Evolutionary conservation across 1,284 basidiomycete species (phyloP).

Genomic region (Tilletia horrida): DNA sequence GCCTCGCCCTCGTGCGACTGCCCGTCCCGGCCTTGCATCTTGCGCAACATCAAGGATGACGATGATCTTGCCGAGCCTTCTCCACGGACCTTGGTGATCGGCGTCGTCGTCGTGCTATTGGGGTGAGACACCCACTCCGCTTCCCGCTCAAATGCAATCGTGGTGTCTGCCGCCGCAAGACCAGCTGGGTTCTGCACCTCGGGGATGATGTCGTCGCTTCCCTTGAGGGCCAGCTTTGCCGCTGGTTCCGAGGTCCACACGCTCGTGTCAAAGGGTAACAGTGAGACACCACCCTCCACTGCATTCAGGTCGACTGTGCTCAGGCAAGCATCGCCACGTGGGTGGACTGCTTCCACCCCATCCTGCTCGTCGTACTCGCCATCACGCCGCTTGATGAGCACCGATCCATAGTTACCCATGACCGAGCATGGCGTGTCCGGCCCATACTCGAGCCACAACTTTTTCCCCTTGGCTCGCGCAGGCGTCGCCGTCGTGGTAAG

Average conservation of each 20-base stretch:
- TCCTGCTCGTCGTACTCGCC: too few relatives aligned
- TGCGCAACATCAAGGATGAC: too few relatives aligned
- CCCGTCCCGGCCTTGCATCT: too few relatives aligned
- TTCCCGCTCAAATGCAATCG: constrained; percentile 3
- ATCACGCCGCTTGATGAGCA: too few relatives aligned
- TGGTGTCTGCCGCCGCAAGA: background rate
- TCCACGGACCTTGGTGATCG: background rate
- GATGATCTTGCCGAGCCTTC: background rate
- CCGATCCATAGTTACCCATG: background rate
- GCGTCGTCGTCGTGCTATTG: background rate
- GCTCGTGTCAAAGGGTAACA: constrained; percentile 1
- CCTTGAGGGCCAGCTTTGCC: too few relatives aligned
- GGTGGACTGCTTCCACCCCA: too few relatives aligned
- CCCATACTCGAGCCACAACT: background rate
- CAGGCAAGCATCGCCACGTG: too few relatives aligned
- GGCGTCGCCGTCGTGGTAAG: too few relatives aligned
- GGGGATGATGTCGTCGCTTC: background rate
- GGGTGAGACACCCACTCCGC: constrained; percentile 2
- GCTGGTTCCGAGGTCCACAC: constrained; percentile 2
- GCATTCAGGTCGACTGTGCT: too few relatives aligned
- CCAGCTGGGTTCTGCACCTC: background rate
- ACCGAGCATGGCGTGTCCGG: background rate
- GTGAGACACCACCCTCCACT: too few relatives aligned
- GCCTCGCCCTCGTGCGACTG: too few relatives aligned
- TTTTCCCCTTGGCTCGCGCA: too few relatives aligned